These are phyloP conservation scores for Leptographium procerum DNA, from an alignment of 2,329 filamentous ascomycete species.

Conservation along the genomic window DNA sequence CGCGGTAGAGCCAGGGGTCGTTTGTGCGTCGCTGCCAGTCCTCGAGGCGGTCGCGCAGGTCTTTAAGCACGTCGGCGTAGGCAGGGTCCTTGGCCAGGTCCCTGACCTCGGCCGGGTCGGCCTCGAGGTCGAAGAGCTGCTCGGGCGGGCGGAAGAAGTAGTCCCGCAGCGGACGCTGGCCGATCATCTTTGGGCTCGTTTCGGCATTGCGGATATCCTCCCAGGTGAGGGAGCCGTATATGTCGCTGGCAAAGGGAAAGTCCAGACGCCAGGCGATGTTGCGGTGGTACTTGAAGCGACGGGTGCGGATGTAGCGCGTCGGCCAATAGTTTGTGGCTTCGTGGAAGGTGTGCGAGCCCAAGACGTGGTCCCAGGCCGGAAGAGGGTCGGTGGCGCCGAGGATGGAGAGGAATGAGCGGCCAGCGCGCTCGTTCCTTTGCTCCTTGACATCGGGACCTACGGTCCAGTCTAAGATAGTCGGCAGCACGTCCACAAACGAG, in stretches of 20 bases:
- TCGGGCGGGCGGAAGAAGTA: conserved; percentile 33
- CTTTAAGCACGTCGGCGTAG: conserved; percentile 10
- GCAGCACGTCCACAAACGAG: conserved; percentile 34
- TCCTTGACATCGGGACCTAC: conserved; percentile 4
- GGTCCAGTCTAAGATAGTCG: conserved; percentile 31
- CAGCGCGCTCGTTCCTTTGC: conserved; percentile 12
- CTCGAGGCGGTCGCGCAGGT: conserved; percentile 11
- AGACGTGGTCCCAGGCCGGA: conserved; percentile 25
- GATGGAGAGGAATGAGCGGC: conserved; percentile 27
- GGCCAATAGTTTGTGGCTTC: conserved; percentile 39
- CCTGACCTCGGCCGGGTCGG: conserved; percentile 31
- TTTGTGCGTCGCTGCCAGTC: conserved; percentile 18
- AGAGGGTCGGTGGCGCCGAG: conserved; percentile 13
- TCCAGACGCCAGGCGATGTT: conserved; percentile 37
- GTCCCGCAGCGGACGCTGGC: conserved; percentile 25
- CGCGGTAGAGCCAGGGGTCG: conserved; percentile 19
- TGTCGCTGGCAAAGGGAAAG: conserved; percentile 34
- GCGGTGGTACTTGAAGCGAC: conserved; percentile 36
- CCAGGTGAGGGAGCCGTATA: conserved; percentile 31
- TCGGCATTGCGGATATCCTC: conserved; percentile 30
- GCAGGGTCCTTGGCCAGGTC: conserved; percentile 27
- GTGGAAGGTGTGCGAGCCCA: conserved; percentile 40
- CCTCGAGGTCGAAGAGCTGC: conserved; percentile 33
- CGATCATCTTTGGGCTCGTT: conserved; percentile 19
- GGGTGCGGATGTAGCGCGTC: conserved; percentile 32